Evolutionary conservation across 108 stramenopile species (phyloP), one percentile per base, ranked within the genome.

Genomic region (Skeletonema grethae): DNA sequence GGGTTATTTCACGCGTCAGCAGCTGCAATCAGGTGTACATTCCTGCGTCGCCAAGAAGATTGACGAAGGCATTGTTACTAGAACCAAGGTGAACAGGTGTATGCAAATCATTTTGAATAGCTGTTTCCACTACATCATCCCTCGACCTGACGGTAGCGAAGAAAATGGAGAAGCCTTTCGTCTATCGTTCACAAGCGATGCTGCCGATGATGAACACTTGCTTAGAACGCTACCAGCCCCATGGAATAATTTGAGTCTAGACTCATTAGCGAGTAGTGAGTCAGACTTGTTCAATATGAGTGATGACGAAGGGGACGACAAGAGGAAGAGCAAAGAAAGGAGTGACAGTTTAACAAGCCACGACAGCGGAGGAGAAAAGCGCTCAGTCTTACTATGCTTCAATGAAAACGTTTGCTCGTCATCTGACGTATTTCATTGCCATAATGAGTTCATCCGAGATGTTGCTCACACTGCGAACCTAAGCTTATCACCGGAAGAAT

Each of bases 111-210:
- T 95, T 41, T 81, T 95, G 63, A 95, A 95, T 80, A 87, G 86
- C 22, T 95, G 94, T 75, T 95, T 95, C 69, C 94, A 95, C 69
- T 95, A 95, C 79, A 92, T 95, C 25, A 95, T 95, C 29, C 94
- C 91, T 2, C 69, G 87, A 35, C 82, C 89, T 24, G 94, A 92
- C 81, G 94, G 94, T 2, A 84, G 84, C 5, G 90, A 92, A 68
- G 94, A 92, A 65, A 89, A 84, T n/a, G 90, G 91, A 15, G 86
- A 84, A 32, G 62, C 76, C 1, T 91, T 92, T 67, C 86, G 89
- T 9, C 30, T 57, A 16, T 29, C 39, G 9, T 95, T 95, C 67
- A 57, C 69, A 13, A 15, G 63, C 18, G 75, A 86, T 32, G 82
- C 78, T 69, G 77, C 77, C 10, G 73, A 87, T 55, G 94, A 95